A percentile compares a stretch with the other conserved stretches of the same genome.
These are phyloP conservation scores for Alternaria arbusti DNA, from an alignment of 2,329 filamentous ascomycete genomes.

Conservation along the genomic window DNA sequence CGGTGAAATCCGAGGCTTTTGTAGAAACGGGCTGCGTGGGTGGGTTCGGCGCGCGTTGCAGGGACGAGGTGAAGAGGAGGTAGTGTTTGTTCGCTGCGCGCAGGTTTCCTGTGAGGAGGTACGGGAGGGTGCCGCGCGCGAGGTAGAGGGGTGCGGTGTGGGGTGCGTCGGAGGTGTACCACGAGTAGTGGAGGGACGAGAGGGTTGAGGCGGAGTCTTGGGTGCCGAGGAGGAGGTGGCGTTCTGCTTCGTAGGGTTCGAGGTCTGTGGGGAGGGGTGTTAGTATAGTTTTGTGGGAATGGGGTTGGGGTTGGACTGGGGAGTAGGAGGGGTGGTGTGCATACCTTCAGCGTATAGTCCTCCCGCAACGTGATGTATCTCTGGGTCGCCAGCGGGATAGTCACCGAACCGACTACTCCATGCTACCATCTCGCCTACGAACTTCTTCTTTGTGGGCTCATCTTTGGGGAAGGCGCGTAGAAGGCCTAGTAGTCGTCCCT, in stretches of 20 bases:
- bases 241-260: conserved; percentile 91
- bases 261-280: conserved; percentile 64
- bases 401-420: conserved; percentile 90
- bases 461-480: conserved; percentile 79
- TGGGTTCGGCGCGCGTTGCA: conserved; percentile 69
- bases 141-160: conserved; percentile 88
- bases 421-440: conserved; percentile 83
- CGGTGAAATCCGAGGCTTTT: conserved; percentile 72
- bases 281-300: not conserved
- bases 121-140: conserved; percentile 86
- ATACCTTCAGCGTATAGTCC: conserved; percentile 81
- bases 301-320: no score
- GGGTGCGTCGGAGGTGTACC: conserved; percentile 88
- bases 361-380: conserved; percentile 91
- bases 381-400: conserved; percentile 88
- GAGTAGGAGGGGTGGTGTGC: conserved; percentile 1
- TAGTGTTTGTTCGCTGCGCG: conserved; percentile 86
- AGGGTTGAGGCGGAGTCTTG: conserved; percentile 84
- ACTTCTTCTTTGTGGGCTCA: conserved; percentile 93
- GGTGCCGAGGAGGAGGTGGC: conserved; percentile 86
- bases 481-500: conserved; percentile 76
- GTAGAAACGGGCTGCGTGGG: conserved; percentile 81
- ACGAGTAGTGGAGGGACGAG: conserved; percentile 84
- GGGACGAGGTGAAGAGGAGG: conserved; percentile 73
- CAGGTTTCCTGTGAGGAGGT: conserved; percentile 87